Evolutionary conservation across 805 yeast genomes (phyloP), one percentile per base, ranked within the genome.

Genomic region (Komagataella pseudopastoris): DNA sequence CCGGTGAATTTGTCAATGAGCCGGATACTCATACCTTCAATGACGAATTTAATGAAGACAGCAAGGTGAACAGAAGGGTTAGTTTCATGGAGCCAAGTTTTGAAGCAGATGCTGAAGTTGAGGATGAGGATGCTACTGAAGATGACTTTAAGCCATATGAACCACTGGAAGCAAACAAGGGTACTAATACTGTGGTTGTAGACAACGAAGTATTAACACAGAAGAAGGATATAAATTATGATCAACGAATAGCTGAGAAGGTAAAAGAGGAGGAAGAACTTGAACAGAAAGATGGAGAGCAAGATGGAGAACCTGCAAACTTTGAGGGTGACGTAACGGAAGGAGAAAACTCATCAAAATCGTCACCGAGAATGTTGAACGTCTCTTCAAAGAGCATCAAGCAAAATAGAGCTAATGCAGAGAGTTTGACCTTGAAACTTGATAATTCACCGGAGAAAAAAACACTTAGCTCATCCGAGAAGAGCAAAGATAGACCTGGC

Each of bases 21-120:
- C 57, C 56, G 6, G 51, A 51, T 2, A 59, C 59, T 14, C 65
- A 64, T 3, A 70, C 78, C 46, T 77, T 78, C 59, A 81, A 83
- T 49, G 91, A 84, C 62, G 87, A 80, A 59, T 85, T 82, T 63
- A 83, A 82, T 62, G 72, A 75, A 2, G 59, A 71, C 39, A 30
- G 39, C 39, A 30, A 30, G 14, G 39, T 30, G 39, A 30, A 30
- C 14, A 71, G 71, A 53, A 77, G 72, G 59, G 71, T 83, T 54
- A 77, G 67, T 22, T 47, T 30, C 47, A 22, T 20, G 47, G 47
- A 20, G 49, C 47, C 36, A 46, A 50, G 18, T 10, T 30, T 30
- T 8, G 47, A 45, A 17, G 24, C 47, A 14, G 30, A 22, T 18
- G 22, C 18, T 6, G 30, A 22, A 14, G 23, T 45, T 14, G 24